Evolutionary conservation across 148 eudicot genomes (phyloP), one percentile per base, ranked within the genome.

Genomic region (Rhododendron ferrugineum): DNA sequence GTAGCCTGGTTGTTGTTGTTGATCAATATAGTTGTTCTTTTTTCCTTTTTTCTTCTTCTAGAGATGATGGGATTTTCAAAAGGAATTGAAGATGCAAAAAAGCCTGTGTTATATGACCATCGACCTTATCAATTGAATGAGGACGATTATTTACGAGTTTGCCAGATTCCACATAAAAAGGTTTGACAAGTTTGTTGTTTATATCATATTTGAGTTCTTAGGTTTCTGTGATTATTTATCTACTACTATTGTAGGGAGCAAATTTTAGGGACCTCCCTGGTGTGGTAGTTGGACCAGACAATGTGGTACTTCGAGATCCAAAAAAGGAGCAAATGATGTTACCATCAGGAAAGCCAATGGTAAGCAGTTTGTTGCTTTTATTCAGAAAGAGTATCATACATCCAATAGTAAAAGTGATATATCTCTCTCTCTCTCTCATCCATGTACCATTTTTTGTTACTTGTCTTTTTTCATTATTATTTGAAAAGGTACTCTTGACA

Each of bases 201-300:
- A 83, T 46, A 5, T 76, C 75, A 1, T 49, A 80, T 3, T 44
- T 81, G 52, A 82, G 66, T 62, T 44, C 50, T 79, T 81, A 32
- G 64, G 58, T 9, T 8, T 70, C 42, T 85, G 73, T 79, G 70
- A 36, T 58, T 86, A 50, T 79, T 81, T 56, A 89, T 44, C 40
- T 80, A n/a, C 74, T 76, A 62, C 11, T 82, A 89, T 49, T 75
- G 81, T 84, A 95, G 95, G 99, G 99, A 78, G 99, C 98, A 62
- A 96, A 93, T 87, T 94, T 95, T 85, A 89, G 99, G 89, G 98
- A 95, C 88, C 92, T 95, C 82, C 95, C 98, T 60, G 99, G 99
- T 20, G 72, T 96, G 56, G 49, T 95, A 47, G 98, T 96, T 76
- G 93, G 94, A 82, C 81, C 84, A 46, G 95, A 95, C 87, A 96